These are phyloP conservation scores for Lachancea thermotolerans DNA, from an alignment of 805 yeast species.

Conservation along the genomic window DNA sequence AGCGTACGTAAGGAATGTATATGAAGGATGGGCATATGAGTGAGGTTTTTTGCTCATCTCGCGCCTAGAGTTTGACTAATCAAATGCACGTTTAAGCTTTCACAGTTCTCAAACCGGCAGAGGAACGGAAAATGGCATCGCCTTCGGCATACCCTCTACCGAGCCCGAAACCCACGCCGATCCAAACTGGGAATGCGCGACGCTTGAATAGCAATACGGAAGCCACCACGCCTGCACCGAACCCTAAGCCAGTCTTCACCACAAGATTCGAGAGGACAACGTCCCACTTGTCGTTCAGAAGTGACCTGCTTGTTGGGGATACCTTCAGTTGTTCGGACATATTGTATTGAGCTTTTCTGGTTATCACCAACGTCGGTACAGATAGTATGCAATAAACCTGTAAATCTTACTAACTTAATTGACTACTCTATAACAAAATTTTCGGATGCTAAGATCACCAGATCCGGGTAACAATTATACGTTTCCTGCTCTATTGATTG, in stretches of 20 bases:
- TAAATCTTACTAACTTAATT: neutral
- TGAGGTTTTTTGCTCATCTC: neutral
- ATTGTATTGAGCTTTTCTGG: neutral
- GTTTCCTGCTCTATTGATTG: neutral
- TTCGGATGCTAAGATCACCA: neutral
- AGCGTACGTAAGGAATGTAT: constrained; percentile 7
- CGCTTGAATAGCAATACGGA: constrained; percentile 86
- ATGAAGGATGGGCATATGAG: neutral
- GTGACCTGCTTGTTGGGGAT: constrained; percentile 46
- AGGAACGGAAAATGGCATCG: constrained; percentile 87
- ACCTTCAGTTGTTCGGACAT: constrained; percentile 19
- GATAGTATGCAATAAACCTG: too few species aligned
- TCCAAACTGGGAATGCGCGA: constrained; percentile 96
- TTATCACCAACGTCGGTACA: too few species aligned
- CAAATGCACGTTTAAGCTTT: constrained; percentile 42
- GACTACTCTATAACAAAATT: neutral
- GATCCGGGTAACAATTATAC: neutral
- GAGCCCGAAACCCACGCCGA: constrained; percentile 94
- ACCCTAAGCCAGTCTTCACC: constrained; percentile 92
- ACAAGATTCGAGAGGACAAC: constrained; percentile 88
- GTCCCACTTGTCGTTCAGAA: constrained; percentile 81
- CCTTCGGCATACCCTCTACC: constrained; percentile 99
- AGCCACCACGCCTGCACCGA: constrained; percentile 92
- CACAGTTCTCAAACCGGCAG: constrained; percentile 68
- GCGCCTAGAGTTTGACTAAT: neutral